Conservation (phyloP, 306 rosid genomes). For the Arachis stenosperma region DNA sequence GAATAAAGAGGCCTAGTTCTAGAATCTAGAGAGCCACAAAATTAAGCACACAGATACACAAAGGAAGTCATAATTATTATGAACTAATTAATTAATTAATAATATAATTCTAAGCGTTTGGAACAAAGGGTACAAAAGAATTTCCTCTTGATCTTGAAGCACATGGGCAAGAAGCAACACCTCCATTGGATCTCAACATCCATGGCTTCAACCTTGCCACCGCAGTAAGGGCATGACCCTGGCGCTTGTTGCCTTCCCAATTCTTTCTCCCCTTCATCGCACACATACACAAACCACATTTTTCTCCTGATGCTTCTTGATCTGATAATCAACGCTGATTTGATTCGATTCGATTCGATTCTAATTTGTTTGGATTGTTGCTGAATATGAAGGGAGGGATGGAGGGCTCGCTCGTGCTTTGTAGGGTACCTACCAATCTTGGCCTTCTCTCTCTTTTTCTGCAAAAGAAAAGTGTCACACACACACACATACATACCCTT, state of each 20-base stretch:
- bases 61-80: too few relatives aligned
- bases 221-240: slow-evolving; percentile 81
- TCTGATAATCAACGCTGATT: too few relatives aligned
- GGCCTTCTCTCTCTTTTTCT: too few relatives aligned
- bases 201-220: slow-evolving; percentile 76
- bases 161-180: slow-evolving; percentile 74
- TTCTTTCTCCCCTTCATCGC: slow-evolving; percentile 75
- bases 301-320: slow-evolving; percentile 14
- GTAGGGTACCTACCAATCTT: too few relatives aligned
- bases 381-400: too few relatives aligned
- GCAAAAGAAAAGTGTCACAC: too few relatives aligned
- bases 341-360: too few relatives aligned
- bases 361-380: too few relatives aligned
- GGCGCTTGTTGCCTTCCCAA: slow-evolving; percentile 73
- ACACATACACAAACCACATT: slow-evolving; percentile 69
- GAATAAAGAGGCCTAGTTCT: neutral
- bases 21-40: neutral
- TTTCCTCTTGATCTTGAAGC: slow-evolving; percentile 75
- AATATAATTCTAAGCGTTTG: slow-evolving; percentile 59
- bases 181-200: slow-evolving; percentile 76
- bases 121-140: slow-evolving; percentile 70
- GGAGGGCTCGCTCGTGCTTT: too few relatives aligned
- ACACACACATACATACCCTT: too few relatives aligned
- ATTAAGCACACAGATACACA: neutral
- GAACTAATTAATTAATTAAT: neutral